Evolutionary conservation across 805 yeast species (phyloP).

Genomic region (Metschnikowia continentalis): DNA sequence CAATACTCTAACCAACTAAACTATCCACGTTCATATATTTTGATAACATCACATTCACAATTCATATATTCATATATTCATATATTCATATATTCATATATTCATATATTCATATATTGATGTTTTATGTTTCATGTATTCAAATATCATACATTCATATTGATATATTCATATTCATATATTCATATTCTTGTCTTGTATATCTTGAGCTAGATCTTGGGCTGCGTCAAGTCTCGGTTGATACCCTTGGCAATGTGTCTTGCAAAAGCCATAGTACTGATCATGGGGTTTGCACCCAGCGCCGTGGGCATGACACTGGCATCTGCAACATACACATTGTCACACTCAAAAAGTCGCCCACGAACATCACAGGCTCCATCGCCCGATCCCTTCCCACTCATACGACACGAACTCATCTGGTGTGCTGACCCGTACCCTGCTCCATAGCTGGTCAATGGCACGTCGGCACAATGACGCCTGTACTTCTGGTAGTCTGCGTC

Average conservation of each 20-base stretch:
- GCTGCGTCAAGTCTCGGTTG: constrained; percentile 27
- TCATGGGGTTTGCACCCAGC: constrained; percentile 54
- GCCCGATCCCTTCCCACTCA: constrained; percentile 43
- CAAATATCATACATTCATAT: not conserved
- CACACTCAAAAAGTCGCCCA: constrained; percentile 47
- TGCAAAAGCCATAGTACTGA: constrained; percentile 45
- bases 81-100: not conserved
- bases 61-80: not conserved
- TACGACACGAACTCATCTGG: constrained; percentile 51
- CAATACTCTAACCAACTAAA: too few relatives aligned
- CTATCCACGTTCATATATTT: too few relatives aligned
- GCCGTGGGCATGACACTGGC: constrained; percentile 50
- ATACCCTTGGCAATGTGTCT: constrained; percentile 39
- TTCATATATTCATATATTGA: not conserved
- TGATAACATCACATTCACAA: not conserved
- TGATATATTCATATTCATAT: too few relatives aligned
- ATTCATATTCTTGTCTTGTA: not conserved
- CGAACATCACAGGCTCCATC: constrained; percentile 41
- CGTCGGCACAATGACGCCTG: constrained; percentile 27
- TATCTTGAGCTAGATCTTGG: not conserved
- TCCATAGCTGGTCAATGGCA: constrained; percentile 27
- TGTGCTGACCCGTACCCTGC: constrained; percentile 45
- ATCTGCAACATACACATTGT: constrained; percentile 47
- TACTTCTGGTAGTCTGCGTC: constrained; percentile 43
- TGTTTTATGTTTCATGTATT: too few relatives aligned